phyloP scores from a whole-genome alignment of 768 basidiomycete species.

The Mycena venus region DNA sequence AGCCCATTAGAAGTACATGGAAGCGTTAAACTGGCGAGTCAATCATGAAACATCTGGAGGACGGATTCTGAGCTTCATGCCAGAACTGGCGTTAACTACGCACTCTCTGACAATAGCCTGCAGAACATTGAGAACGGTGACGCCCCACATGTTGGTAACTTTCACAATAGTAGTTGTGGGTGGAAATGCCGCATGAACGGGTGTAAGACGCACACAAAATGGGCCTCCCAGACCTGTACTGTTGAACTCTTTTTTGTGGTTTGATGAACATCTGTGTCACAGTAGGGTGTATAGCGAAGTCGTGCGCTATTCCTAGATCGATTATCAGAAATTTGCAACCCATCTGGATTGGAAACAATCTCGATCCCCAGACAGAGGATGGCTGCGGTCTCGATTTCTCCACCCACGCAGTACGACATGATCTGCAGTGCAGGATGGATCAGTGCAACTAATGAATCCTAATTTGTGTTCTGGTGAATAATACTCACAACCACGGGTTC shows the following conservation, averaged over 20 bases:
- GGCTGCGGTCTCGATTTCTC: neutral
- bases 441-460: neutral
- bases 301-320: neutral
- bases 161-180: neutral
- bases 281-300: slow-evolving; percentile 12
- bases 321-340: neutral
- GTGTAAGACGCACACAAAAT: slow-evolving; percentile 1
- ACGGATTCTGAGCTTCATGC: neutral
- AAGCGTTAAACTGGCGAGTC: neutral
- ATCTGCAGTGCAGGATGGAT: neutral
- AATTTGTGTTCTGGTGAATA: neutral
- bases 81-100: neutral
- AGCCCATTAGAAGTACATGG: neutral
- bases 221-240: neutral
- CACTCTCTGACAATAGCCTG: slow-evolving; percentile 3
- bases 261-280: slow-evolving; percentile 1
- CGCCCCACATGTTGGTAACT: neutral
- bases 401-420: slow-evolving; percentile 2
- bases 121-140: neutral
- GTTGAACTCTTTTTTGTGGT: neutral
- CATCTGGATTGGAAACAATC: neutral
- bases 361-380: neutral
- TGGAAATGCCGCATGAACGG: neutral
- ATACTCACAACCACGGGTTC: neutral
- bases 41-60: neutral